A percentile compares a stretch with the other conserved stretches of the same genome.
Conservation (phyloP, 2,329 filamentous ascomycete species). For the Colletotrichum melonis region DNA sequence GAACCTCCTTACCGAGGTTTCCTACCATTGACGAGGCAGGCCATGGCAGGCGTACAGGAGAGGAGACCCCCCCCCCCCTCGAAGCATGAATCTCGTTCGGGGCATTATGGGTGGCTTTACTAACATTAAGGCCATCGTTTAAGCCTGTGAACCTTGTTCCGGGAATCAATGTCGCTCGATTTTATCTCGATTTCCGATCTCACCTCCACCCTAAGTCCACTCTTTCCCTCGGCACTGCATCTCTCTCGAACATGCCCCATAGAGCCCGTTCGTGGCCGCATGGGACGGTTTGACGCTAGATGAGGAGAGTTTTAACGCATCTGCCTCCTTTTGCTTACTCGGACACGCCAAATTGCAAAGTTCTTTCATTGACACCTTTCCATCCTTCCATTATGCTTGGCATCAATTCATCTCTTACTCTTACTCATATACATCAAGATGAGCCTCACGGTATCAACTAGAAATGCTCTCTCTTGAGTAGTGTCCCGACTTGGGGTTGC, state of each 20-base stretch:
- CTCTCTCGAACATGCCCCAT: constrained; percentile 18
- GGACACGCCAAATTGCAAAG: background rate
- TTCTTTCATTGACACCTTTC: background rate
- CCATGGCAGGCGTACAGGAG: background rate
- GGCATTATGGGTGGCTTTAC: background rate
- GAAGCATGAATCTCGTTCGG: background rate
- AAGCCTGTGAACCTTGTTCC: constrained; percentile 10
- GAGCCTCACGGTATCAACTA: background rate
- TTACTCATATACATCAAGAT: background rate
- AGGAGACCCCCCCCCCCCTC: background rate
- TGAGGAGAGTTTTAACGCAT: background rate
- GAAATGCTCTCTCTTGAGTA: background rate
- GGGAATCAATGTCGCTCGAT: background rate
- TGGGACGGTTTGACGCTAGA: constrained; percentile 29
- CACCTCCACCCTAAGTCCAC: background rate
- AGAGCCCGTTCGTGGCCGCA: constrained; percentile 18
- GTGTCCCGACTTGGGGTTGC: background rate
- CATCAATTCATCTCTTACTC: background rate
- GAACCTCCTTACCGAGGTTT: background rate
- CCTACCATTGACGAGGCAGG: background rate
- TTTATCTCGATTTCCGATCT: constrained; percentile 1
- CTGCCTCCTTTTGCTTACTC: constrained; percentile 4
- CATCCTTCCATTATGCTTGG: background rate
- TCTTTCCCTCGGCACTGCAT: background rate
- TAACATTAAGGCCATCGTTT: background rate